Evolutionary conservation across 305 asterid species (phyloP), one percentile per base, ranked within the genome.

Genomic region (Petunia hybrid): DNA sequence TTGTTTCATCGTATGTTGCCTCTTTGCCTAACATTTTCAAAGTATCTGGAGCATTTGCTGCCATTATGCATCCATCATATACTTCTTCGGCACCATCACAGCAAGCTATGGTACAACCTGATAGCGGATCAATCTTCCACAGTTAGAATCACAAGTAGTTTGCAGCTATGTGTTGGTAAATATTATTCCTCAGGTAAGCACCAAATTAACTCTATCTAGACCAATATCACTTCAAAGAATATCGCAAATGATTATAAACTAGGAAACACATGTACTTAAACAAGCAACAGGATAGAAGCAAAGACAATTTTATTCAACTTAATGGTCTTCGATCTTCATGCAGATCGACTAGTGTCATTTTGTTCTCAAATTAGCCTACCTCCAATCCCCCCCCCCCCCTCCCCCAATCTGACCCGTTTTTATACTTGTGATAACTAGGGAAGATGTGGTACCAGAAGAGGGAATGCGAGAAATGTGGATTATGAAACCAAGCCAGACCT

Each of bases 41-140:
- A 77, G 97, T 92, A 85, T 95, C 92, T 4, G 98, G 97, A 68
- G 98, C 98, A 81, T 94, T 97, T 51, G 95, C 88, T 80, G 91
- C 94, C 7, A 95, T 84, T 80, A 95, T 88, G 90, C 98, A 94
- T 10, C 84, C 85, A 38, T 95, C 91, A n/a, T 82, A 92, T 45
- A 39, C 84, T 12, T 94, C 97, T 57, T 87, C 81, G 68, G 70
- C 31, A 91, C 98, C 98, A 64, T 90, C 91, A 79, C 76, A 81
- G 77, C 92, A 90, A 56, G 85, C 89, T 68, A 93, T n/a, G n/a
- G 78, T 43, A 82, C 97, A 95, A 77, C 97, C 98, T 93, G 89
- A 68, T 88, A 78, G 65, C 31, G 39, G 69, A 40, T 56, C 45
- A 63, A 51, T 68, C 42, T 55, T 76, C 13, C 48, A 42, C 48